Evolutionary conservation across 768 basidiomycete genomes (phyloP).

Genomic region (Pulveroboletus sp.): DNA sequence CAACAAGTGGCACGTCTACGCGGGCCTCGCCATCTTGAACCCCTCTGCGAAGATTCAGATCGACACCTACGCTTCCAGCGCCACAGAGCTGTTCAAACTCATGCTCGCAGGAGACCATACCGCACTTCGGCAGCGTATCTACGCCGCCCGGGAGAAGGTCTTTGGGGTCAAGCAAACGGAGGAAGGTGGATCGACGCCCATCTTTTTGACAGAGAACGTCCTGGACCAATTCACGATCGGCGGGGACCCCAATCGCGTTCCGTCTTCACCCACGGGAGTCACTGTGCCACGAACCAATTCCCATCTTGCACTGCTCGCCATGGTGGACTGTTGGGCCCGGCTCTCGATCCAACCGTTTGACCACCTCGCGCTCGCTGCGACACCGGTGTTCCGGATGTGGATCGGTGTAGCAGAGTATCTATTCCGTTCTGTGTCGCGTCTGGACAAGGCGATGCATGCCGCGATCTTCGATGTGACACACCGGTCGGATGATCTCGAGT

Average conservation of each 20-base stretch:
- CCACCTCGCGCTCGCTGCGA: constrained; percentile 90
- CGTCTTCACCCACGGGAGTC: constrained; percentile 8
- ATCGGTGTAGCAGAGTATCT: constrained; percentile 96
- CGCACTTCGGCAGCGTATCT: constrained; percentile 65
- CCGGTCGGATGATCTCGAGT: constrained; percentile 88
- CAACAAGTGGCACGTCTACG: constrained; percentile 99
- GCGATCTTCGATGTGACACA: constrained; percentile 75
- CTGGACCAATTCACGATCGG: constrained; percentile 90
- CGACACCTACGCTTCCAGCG: constrained; percentile 81
- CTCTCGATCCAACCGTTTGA: constrained; percentile 84
- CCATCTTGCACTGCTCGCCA: constrained; percentile 89
- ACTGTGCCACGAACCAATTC: constrained; percentile 57
- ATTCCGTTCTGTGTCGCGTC: constrained; percentile 63
- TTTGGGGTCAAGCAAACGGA: constrained; percentile 50
- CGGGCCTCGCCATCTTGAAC: constrained; percentile 96
- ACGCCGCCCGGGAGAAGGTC: constrained; percentile 68
- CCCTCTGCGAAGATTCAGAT: constrained; percentile 87
- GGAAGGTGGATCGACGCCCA: constrained; percentile 43
- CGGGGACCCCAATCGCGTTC: constrained; percentile 20
- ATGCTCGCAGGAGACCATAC: constrained; percentile 66
- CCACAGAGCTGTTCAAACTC: constrained; percentile 90
- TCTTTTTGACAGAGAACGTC: constrained; percentile 79
- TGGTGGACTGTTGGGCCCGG: constrained; percentile 97
- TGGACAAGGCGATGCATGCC: constrained; percentile 69
- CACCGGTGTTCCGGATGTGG: constrained; percentile 94